Evolutionary conservation across 495 filamentous ascomycete species (phyloP), one percentile per base, ranked within the genome.

Genomic region (Recurvomyces mirabilis): DNA sequence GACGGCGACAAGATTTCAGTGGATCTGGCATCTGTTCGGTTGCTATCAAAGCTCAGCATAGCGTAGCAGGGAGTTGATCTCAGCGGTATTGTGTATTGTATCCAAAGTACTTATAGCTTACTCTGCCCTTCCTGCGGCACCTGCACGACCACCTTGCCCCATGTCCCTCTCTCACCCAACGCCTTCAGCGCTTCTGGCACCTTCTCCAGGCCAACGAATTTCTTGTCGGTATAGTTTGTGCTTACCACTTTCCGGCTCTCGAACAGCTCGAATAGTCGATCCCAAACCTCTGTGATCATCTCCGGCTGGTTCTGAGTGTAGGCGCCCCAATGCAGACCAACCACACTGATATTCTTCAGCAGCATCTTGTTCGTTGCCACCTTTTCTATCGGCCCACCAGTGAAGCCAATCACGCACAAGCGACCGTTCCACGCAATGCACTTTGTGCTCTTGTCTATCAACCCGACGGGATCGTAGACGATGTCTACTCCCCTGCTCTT

Each of bases 131-230:
- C 70, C 46, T 87, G 81, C n/a, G 81, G 76, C 20, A 96, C 71
- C 62, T 83, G 82, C 2, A 95, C 82, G 1, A 96, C 85, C 1
- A 95, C 89, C 72, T 96, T 96, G 0, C 89, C 89, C 89, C 89
- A 96, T 0, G 85, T 94, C 53, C 81, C 85, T 34, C 89, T 67
- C 13, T 73, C 72, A 0, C 84, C 88, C 29, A 96, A 65, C 13
- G 80, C 79, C 58, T 79, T 67, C 55, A 96, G 62, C 0, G 89
- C 89, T 42, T 73, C 72, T 0, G 81, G 77, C 15, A 96, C 74
- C 44, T 70, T 77, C 59, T 93, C 85, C 44, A 96, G 61, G 0
- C 89, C 87, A 21, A 82, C 73, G 62, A 84, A 94, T 49, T 78
- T 77, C 67, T 77, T 70, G 60, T 93, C 88, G 22, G 72, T 79